phyloP scores from a whole-genome alignment of 805 yeast species.

The Pichia kluyveri region DNA sequence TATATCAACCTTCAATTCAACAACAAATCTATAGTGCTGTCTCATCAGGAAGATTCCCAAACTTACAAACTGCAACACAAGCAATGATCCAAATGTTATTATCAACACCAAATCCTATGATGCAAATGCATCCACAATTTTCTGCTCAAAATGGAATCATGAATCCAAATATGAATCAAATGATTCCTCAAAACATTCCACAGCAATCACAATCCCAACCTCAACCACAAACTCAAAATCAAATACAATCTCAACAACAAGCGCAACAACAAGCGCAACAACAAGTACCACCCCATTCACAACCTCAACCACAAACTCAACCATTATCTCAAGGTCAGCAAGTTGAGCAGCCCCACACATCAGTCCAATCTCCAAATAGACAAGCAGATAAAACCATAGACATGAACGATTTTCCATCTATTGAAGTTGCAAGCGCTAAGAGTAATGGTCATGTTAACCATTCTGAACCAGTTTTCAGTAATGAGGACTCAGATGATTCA shows the following conservation, averaged over 20 bases:
- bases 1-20: constrained; percentile 20
- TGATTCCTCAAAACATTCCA: constrained; percentile 1
- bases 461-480: not conserved
- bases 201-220: constrained; percentile 15
- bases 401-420: constrained; percentile 19
- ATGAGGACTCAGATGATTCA: not conserved
- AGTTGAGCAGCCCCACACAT: not conserved
- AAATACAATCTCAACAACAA: constrained; percentile 8
- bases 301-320: not conserved
- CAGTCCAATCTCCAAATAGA: constrained; percentile 3
- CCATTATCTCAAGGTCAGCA: constrained; percentile 3
- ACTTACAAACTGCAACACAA: constrained; percentile 23
- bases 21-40: constrained; percentile 24
- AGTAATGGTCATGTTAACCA: constrained; percentile 5
- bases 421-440: constrained; percentile 10
- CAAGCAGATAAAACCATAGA: constrained; percentile 4
- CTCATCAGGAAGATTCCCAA: constrained; percentile 26
- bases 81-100: constrained; percentile 25
- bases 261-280: constrained; percentile 16
- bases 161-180: constrained; percentile 5
- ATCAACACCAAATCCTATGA: constrained; percentile 16
- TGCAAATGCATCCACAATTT: constrained; percentile 12
- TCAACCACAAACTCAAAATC: constrained; percentile 12
- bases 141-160: constrained; percentile 4
- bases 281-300: not conserved